phyloP scores from a whole-genome alignment of 441 rosid species.

The Dalechampia spathulata region DNA sequence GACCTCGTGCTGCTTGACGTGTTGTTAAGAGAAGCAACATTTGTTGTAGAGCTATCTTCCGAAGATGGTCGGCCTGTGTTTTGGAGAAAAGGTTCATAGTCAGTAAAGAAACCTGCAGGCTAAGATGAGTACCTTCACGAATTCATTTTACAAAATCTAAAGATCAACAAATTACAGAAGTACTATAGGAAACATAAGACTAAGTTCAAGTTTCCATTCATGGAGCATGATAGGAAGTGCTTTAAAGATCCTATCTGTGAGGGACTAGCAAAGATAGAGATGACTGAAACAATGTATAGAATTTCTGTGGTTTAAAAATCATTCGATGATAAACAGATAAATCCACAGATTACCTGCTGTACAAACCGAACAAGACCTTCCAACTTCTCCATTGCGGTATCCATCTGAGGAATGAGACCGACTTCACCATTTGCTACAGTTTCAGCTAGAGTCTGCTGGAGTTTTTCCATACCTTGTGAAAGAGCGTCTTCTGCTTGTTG shows the following conservation, averaged over 20 bases:
- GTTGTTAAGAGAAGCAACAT: conserved; percentile 68
- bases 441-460: conserved; percentile 61
- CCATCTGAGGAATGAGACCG: conserved; percentile 44
- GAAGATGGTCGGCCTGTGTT: conserved; percentile 86
- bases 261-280: background rate
- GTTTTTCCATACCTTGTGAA: conserved; percentile 82
- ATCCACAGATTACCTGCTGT: conserved; percentile 47
- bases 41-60: conserved; percentile 78
- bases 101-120: background rate
- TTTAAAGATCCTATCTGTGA: background rate
- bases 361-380: conserved; percentile 67
- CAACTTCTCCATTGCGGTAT: conserved; percentile 68
- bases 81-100: background rate
- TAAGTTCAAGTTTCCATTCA: background rate
- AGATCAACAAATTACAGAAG: no score
- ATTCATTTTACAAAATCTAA: no score
- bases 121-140: no score
- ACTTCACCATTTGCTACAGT: conserved; percentile 60
- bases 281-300: background rate
- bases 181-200: background rate
- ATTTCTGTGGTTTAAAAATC: no score
- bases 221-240: no score
- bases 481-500: conserved; percentile 97
- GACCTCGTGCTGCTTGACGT: conserved; percentile 77
- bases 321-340: no score